phyloP scores from a whole-genome alignment of 768 basidiomycete genomes.

The Chalciporus pseudorubinellus region DNA sequence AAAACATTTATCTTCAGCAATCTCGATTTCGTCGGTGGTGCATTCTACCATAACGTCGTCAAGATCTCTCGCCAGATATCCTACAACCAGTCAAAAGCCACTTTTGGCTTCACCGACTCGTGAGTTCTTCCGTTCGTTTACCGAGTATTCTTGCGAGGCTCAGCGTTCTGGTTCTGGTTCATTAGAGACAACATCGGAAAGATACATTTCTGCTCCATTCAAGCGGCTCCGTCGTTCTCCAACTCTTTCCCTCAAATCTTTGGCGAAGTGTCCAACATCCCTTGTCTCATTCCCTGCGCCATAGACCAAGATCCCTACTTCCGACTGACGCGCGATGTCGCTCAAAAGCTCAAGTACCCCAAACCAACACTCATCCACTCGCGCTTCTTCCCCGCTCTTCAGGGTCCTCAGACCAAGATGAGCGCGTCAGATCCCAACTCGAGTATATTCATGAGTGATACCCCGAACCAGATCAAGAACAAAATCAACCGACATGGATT shows the following conservation, averaged over 20 bases:
- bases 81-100: constrained; percentile 88
- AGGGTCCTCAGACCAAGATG: constrained; percentile 99
- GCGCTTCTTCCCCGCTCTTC: constrained; percentile 97
- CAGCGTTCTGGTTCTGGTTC: neutral
- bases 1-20: constrained; percentile 98
- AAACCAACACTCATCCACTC: constrained; percentile 92
- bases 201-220: constrained; percentile 92
- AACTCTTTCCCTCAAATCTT: constrained; percentile 99
- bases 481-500: constrained; percentile 97
- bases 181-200: constrained; percentile 96
- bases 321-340: constrained; percentile 95
- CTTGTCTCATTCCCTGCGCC: constrained; percentile 94
- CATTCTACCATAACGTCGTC: constrained; percentile 93
- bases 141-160: neutral
- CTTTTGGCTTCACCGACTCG: constrained; percentile 97
- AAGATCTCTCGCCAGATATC: constrained; percentile 92
- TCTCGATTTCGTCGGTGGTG: constrained; percentile 84
- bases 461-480: constrained; percentile 90
- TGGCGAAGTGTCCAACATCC: constrained; percentile 75
- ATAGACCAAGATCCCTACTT: constrained; percentile 99
- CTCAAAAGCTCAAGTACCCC: constrained; percentile 89
- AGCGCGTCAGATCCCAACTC: constrained; percentile 92
- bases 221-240: constrained; percentile 95
- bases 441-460: constrained; percentile 96
- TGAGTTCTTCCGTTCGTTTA: constrained; percentile 40